These are phyloP conservation scores for Paramarasmius palmivorus DNA, from an alignment of 1,284 basidiomycete species.

Conservation along the genomic window DNA sequence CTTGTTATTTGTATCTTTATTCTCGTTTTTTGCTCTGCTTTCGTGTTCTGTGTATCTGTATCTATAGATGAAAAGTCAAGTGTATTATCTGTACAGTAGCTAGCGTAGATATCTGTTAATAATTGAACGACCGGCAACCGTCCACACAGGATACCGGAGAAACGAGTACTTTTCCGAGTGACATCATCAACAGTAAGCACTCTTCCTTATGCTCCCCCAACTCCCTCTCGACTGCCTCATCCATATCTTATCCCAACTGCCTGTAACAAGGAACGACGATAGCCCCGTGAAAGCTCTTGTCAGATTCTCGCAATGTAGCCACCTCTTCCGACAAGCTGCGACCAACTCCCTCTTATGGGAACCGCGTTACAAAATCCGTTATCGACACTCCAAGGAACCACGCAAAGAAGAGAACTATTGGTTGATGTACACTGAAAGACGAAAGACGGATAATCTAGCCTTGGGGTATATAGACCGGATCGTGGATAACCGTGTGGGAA, in stretches of 20 bases:
- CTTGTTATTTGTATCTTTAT: too few relatives aligned
- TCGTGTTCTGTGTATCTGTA: too few relatives aligned
- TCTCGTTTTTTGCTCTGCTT: too few relatives aligned
- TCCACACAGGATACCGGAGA: too few relatives aligned
- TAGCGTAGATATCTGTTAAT: too few relatives aligned
- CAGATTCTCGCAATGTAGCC: constrained; percentile 6
- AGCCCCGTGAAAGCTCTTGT: constrained; percentile 8
- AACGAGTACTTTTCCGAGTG: too few relatives aligned
- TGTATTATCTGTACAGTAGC: too few relatives aligned
- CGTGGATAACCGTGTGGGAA: constrained; percentile 29
- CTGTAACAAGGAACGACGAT: constrained; percentile 5
- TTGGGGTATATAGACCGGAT: constrained; percentile 42
- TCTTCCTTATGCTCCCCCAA: too few relatives aligned
- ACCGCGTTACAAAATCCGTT: constrained; percentile 48
- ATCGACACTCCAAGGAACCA: constrained; percentile 37
- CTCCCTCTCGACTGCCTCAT: constrained; percentile 16
- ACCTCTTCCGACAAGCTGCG: constrained; percentile 16
- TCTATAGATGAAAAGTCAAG: too few relatives aligned
- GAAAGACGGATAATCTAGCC: constrained; percentile 42
- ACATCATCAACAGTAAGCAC: too few relatives aligned
- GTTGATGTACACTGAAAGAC: constrained; percentile 43
- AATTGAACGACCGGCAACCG: too few relatives aligned
- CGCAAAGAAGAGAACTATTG: constrained; percentile 45
- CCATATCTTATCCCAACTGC: constrained; percentile 12
- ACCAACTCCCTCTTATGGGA: constrained; percentile 42